These are phyloP conservation scores for Fusarium algeriense DNA, from an alignment of 2,329 filamentous ascomycete species.

Conservation along the genomic window DNA sequence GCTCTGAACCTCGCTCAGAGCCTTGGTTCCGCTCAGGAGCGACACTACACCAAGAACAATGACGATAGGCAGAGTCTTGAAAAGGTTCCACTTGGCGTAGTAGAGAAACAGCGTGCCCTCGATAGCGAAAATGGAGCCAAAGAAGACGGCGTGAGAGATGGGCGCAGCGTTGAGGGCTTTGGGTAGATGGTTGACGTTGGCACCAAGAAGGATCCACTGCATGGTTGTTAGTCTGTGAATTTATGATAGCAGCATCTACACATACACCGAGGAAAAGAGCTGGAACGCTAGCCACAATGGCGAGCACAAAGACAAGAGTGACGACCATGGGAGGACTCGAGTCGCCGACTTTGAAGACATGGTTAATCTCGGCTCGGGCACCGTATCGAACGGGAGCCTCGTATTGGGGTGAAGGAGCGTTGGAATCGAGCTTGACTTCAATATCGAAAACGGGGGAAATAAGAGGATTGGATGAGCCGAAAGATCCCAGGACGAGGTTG, in stretches of 20 bases:
- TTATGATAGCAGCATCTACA: constrained; percentile 9
- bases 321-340: constrained; percentile 84
- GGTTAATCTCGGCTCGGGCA: constrained; percentile 86
- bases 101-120: constrained; percentile 96
- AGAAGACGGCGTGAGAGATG: constrained; percentile 84
- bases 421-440: constrained; percentile 72
- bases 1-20: constrained; percentile 91
- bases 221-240: constrained; percentile 35
- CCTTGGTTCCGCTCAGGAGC: constrained; percentile 89
- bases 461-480: constrained; percentile 78
- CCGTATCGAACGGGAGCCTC: constrained; percentile 84
- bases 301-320: constrained; percentile 80
- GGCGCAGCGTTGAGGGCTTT: constrained; percentile 83
- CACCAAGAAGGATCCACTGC: constrained; percentile 85
- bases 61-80: constrained; percentile 84
- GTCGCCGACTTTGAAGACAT: constrained; percentile 86
- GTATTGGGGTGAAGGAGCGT: constrained; percentile 68
- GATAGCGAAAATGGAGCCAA: constrained; percentile 87
- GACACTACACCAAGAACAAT: constrained; percentile 75
- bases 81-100: constrained; percentile 91
- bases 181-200: constrained; percentile 81
- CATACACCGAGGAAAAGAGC: constrained; percentile 77
- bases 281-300: constrained; percentile 80
- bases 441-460: constrained; percentile 80
- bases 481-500: constrained; percentile 87